Conservation (phyloP, 2,329 filamentous ascomycete species). For the Trichoderma gracile region DNA sequence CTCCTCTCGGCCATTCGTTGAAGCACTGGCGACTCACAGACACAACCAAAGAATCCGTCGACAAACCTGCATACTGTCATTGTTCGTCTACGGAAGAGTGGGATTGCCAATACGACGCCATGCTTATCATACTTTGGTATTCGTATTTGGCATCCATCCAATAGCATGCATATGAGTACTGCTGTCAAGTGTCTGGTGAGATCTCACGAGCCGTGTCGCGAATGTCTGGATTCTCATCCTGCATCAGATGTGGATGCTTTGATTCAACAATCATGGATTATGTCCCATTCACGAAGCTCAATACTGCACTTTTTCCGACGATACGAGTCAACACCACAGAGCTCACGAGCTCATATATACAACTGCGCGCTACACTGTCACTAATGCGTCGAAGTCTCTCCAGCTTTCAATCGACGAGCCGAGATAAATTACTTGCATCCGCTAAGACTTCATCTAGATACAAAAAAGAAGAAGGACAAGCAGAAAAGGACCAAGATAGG, state of each 20-base stretch:
- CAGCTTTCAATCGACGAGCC: neutral
- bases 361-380: neutral
- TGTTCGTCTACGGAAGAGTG: neutral
- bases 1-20: neutral
- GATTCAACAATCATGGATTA: neutral
- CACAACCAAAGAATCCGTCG: neutral
- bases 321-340: neutral
- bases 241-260: neutral
- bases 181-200: neutral
- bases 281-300: neutral
- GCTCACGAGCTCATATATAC: neutral
- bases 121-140: neutral
- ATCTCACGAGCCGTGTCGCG: neutral
- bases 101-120: neutral
- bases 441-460: too few relatives aligned
- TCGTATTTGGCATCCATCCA: neutral
- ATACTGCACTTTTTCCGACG: neutral
- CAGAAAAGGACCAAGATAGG: too few relatives aligned
- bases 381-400: neutral
- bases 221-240: neutral
- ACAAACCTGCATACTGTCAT: neutral
- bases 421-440: neutral
- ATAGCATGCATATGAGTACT: neutral
- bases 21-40: neutral
- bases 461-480: too few relatives aligned